Conservation (phyloP, 345 rosid genomes). For the Arabidopsis thaliana region DNA sequence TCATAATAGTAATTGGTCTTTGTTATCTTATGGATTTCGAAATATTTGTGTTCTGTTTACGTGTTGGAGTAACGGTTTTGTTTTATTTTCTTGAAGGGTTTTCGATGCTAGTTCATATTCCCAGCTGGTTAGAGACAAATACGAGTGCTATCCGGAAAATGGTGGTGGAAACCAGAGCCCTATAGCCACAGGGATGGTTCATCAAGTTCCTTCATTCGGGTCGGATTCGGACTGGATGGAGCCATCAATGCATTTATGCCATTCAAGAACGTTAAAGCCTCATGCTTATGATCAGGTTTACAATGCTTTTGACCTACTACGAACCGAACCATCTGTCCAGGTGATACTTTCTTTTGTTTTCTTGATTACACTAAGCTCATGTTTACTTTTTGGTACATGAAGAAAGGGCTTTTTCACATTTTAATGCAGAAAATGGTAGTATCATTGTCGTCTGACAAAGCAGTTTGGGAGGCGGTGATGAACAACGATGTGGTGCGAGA, state of each 20-base stretch:
- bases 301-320: constrained; percentile 78
- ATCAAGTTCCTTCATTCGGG: constrained; percentile 53
- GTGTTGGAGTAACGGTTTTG: not conserved
- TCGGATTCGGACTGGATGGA: constrained; percentile 79
- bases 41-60: too few species aligned
- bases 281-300: constrained; percentile 58
- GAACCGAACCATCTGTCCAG: constrained; percentile 82
- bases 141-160: constrained; percentile 46
- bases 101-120: constrained; percentile 56
- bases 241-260: constrained; percentile 58
- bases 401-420: not conserved
- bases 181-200: constrained; percentile 43
- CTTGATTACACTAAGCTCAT: constrained; percentile 19
- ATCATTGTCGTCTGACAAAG: constrained; percentile 83
- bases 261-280: constrained; percentile 58
- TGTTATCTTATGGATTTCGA: not conserved
- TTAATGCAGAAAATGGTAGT: constrained; percentile 74
- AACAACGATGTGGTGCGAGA: constrained; percentile 79
- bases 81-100: constrained; percentile 54
- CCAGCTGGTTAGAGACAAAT: constrained; percentile 60
- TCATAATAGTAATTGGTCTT: not conserved
- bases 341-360: constrained; percentile 42
- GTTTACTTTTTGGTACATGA: not conserved
- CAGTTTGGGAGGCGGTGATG: constrained; percentile 93
- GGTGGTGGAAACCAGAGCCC: constrained; percentile 45